Base-by-base conservation (phyloP, 768 basidiomycete genomes). In the Chiua virens region DNA sequence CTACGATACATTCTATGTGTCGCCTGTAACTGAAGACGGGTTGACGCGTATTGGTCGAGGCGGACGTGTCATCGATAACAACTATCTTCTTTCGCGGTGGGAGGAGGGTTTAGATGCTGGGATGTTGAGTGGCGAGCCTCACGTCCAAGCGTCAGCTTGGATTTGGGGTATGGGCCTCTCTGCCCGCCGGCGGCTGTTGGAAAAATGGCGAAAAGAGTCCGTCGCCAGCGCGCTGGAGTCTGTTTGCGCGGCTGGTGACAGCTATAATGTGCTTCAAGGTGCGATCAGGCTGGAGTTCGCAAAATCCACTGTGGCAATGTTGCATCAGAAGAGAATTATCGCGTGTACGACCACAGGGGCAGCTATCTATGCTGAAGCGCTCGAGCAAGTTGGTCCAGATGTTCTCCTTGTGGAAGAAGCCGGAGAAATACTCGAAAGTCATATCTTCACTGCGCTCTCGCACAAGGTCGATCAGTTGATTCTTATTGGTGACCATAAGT, bases 401-500 rank as follows among this genome's bases (percentile, higher is more conserved):
- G 75, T 87, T 1, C 62, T 87, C 4, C 69, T 87, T 2, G 85
- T 87, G 1, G 86, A 87, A 58, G 86, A 87, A 64, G 86, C 86
- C 0, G 86, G 86, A 7, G 86, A 88, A 7, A 86, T 87, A 39
- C 62, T 87, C 2, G 86, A 87, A 59, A 82, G 80, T 50, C 86
- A 87, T 56, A 67, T 85, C 34, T 54, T 87, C 35, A 83, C 83
- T 0, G 78, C 86, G 0, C 65, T 87, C 5, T 76, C 77, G 0
- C 50, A 51, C 2, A 50, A 70, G 1, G 78, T 78, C 0, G 64
- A 69, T 4, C 83, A 86, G 27, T 60, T 87, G 46, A 79, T 87
- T 56, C 70, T 88, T 5, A 87, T 88, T 27, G 86, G 86, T 0
- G 86, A 88, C 57, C 86, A 87, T 64, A 80, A 87, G 86, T 86